Conservation (phyloP, 1,284 basidiomycete genomes). For the Ustilago loliicola region DNA sequence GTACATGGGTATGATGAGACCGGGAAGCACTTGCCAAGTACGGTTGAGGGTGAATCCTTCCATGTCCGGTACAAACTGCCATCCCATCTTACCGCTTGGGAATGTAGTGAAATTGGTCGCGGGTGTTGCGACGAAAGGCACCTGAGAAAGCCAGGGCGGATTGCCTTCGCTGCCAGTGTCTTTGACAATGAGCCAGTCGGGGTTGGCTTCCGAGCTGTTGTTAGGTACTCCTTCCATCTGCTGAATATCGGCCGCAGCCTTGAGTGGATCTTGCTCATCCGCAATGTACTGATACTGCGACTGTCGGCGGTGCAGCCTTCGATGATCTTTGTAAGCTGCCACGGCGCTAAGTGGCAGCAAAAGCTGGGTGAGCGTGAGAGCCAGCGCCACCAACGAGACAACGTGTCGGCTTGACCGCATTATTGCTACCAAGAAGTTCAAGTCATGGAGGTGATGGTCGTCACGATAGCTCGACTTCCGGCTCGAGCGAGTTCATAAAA, state of each 20-base stretch:
- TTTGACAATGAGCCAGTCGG: conserved; percentile 45
- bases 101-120: conserved; percentile 10
- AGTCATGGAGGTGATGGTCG: background rate
- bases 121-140: conserved; percentile 44
- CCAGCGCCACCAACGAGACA: background rate
- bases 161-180: conserved; percentile 41
- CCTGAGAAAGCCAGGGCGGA: conserved; percentile 36
- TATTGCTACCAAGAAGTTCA: background rate
- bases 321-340: background rate
- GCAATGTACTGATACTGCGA: conserved; percentile 48
- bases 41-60: conserved; percentile 60
- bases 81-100: conserved; percentile 28
- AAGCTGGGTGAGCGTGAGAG: conserved; percentile 2
- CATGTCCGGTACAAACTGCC: conserved; percentile 46
- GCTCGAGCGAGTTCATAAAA: background rate
- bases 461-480: background rate
- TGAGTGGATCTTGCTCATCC: conserved; percentile 48
- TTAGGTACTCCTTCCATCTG: conserved; percentile 37
- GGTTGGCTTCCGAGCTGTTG: conserved; percentile 27
- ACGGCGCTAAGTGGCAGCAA: background rate
- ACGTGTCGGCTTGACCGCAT: conserved; percentile 6
- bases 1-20: conserved; percentile 58
- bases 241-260: conserved; percentile 49
- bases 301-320: conserved; percentile 21
- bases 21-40: conserved; percentile 40